phyloP scores from a whole-genome alignment of 179 eudicot species.

The Beta corolliflora region DNA sequence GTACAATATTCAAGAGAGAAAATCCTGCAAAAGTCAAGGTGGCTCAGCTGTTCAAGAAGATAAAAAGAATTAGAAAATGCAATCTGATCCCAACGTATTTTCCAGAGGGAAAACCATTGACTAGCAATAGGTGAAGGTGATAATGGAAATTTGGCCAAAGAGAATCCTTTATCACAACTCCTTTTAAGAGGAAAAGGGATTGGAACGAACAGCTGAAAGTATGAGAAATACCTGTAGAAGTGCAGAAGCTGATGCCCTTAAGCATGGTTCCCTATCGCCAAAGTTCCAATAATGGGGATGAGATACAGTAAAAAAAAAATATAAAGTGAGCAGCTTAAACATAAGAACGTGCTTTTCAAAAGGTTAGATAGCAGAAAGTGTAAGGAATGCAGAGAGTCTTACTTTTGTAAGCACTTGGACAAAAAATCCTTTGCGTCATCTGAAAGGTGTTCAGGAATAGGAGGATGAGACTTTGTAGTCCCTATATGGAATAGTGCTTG shows the following conservation, averaged over 20 bases:
- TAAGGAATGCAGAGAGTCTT: slow-evolving; percentile 28
- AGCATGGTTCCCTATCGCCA: slow-evolving; percentile 63
- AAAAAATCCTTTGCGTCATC: slow-evolving; percentile 77
- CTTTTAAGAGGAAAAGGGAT: background rate
- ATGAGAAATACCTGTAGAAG: slow-evolving; percentile 61
- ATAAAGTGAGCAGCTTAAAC: background rate
- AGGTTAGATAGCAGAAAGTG: background rate
- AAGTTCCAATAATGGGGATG: slow-evolving; percentile 3
- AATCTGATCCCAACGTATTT: slow-evolving; percentile 8
- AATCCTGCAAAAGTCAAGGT: background rate
- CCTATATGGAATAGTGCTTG: slow-evolving; percentile 82
- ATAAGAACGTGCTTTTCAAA: background rate
- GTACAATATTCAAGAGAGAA: background rate
- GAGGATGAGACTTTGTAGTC: slow-evolving; percentile 83
- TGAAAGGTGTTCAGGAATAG: slow-evolving; percentile 87
- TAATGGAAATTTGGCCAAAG: background rate
- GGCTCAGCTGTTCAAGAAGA: background rate
- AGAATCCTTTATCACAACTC: background rate
- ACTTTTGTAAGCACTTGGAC: slow-evolving; percentile 77
- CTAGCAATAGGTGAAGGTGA: background rate
- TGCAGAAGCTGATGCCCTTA: slow-evolving; percentile 66
- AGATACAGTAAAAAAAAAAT: background rate
- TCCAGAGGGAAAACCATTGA: background rate
- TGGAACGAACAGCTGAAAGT: background rate
- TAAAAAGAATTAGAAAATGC: background rate